Evolutionary conservation across 805 yeast genomes (phyloP), one percentile per base, ranked within the genome.

Genomic region (Yarrowia sp.): DNA sequence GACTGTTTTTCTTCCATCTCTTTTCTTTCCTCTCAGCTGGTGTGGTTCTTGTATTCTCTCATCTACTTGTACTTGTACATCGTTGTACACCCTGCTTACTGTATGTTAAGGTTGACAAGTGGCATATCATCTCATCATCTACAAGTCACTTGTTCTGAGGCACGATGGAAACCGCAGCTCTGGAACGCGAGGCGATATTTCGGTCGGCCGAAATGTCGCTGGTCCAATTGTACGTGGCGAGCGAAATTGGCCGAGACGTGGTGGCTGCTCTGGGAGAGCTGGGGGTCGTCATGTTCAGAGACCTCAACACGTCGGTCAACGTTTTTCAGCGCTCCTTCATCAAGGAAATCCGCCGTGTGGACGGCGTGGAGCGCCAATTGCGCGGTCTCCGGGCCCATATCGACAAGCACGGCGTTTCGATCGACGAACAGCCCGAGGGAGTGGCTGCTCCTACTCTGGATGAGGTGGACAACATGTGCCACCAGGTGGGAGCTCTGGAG

Each of bases 131-230:
- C 44, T 38, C 47, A 17, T n/a, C 64, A 13, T 34, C n/a, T 15
- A 20, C n/a, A n/a, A n/a, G n/a, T n/a, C n/a, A n/a, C 19, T 15
- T 3, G 8, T 33, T 5, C 14, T 7, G 30, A 24, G 10, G 10
- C 56, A 50, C 20, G n/a, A 42, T 34, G 50, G 17, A 30, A 17
- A 42, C 40, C 1, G 24, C n/a, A 7, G 64, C 43, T 5, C 33
- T 58, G 64, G 64, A 58, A 58, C 64, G 64, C 9, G 66, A 61
- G 46, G 53, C 66, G 44, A 61, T 61, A 47, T 61, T 61, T 46
- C 66, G 66, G 55, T 93, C 98, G 64, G 98, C 98, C 87, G 97
- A 92, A 74, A 96, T 95, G 98, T 87, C 96, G 66, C 85, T 93
- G 72, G 89, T 94, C 52, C 97, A 95, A 80, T 82, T 95, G 72